Conservation (phyloP, 2,329 filamentous ascomycete genomes). For the Blastomyces emzantsi region DNA sequence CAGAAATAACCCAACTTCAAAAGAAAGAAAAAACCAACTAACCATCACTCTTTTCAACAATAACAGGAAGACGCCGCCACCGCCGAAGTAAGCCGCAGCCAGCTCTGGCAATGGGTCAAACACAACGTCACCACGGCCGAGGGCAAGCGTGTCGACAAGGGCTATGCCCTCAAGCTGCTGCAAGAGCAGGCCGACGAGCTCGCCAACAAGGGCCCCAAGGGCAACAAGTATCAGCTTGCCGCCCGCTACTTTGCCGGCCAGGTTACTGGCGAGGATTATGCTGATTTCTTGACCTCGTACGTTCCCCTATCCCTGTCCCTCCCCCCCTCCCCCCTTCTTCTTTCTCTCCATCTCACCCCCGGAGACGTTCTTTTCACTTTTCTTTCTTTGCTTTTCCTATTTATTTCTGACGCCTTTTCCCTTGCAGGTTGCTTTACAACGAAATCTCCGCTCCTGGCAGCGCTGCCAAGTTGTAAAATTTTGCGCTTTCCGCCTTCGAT, state of each 20-base stretch:
- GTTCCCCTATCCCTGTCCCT: conserved; percentile 25
- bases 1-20: no score
- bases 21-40: background rate
- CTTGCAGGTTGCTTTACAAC: conserved; percentile 67
- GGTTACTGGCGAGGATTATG: conserved; percentile 95
- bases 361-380: conserved; percentile 3
- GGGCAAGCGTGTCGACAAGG: conserved; percentile 88
- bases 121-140: conserved; percentile 67
- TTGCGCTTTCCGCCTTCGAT: background rate
- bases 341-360: no score
- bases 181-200: conserved; percentile 76
- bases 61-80: conserved; percentile 79
- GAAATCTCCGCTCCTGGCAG: conserved; percentile 68
- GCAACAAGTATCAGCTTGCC: conserved; percentile 85
- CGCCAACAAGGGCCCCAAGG: conserved; percentile 63
- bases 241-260: conserved; percentile 88
- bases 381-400: conserved; percentile 17
- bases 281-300: conserved; percentile 85
- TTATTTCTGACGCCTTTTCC: conserved; percentile 11
- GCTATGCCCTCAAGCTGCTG: conserved; percentile 76
- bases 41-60: background rate
- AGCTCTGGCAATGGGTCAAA: conserved; percentile 93
- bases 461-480: conserved; percentile 50
- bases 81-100: conserved; percentile 85
- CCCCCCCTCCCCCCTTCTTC: no score